These are phyloP conservation scores for Penicillium sp. DNA, from an alignment of 2,329 filamentous ascomycete genomes.

Conservation along the genomic window DNA sequence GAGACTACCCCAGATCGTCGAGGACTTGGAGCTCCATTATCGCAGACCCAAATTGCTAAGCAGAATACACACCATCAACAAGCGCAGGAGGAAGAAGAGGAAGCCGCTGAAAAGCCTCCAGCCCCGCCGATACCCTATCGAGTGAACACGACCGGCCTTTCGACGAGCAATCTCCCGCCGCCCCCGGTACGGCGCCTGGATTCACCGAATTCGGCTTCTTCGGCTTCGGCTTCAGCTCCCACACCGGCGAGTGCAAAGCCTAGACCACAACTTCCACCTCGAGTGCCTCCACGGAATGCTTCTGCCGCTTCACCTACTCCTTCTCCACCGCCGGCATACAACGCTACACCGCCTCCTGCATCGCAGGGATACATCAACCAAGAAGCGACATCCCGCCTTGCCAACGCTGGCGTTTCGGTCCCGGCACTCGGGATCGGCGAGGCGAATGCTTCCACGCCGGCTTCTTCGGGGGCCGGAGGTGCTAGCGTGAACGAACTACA, in stretches of 20 bases:
- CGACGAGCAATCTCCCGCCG: constrained; percentile 69
- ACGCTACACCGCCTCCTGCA: constrained; percentile 44
- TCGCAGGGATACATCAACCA: constrained; percentile 55
- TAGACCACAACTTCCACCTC: constrained; percentile 64
- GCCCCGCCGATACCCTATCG: constrained; percentile 68
- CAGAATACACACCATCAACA: constrained; percentile 38
- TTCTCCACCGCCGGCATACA: constrained; percentile 52
- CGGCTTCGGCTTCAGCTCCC: constrained; percentile 12
- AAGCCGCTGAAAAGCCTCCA: constrained; percentile 41
- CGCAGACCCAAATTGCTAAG: constrained; percentile 41
- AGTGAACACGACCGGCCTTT: constrained; percentile 70
- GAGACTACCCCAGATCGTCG: constrained; percentile 50
- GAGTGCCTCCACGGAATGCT: constrained; percentile 70
- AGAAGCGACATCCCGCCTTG: constrained; percentile 67
- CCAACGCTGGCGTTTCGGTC: constrained; percentile 75
- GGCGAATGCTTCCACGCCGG: constrained; percentile 32
- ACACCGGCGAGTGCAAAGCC: constrained; percentile 35
- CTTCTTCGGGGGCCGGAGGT: constrained; percentile 26
- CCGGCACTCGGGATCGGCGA: constrained; percentile 73
- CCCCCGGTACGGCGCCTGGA: constrained; percentile 62
- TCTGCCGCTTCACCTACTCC: constrained; percentile 49
- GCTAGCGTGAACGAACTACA: constrained; percentile 68
- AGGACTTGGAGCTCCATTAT: constrained; percentile 50
- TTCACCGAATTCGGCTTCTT: constrained; percentile 33
- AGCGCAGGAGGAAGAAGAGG: constrained; percentile 35